phyloP scores from a whole-genome alignment of 1,139 yeast genomes.

The Yamadazyma dendronema region DNA sequence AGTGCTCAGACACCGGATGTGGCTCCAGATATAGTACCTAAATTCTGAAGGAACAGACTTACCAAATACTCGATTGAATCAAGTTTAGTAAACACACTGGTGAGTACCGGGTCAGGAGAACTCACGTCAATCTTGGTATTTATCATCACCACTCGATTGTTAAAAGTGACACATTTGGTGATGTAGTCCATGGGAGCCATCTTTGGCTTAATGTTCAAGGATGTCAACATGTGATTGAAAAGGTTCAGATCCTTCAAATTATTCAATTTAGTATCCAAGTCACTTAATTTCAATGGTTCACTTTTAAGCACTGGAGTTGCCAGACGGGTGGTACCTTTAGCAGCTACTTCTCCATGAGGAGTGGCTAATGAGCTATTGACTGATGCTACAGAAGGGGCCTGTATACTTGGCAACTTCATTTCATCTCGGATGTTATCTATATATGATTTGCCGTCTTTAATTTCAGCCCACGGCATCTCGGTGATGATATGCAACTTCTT shows the following conservation, averaged over 20 bases:
- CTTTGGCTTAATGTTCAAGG: constrained; percentile 31
- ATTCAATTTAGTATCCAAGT: constrained; percentile 11
- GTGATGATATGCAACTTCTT: constrained; percentile 36
- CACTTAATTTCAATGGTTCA: constrained; percentile 12
- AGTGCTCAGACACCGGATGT: not conserved
- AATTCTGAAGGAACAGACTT: constrained; percentile 24
- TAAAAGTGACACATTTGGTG: constrained; percentile 44
- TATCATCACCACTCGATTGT: constrained; percentile 42
- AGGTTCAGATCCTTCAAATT: constrained; percentile 11
- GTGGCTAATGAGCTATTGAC: too few relatives aligned
- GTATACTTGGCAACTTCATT: constrained; percentile 32
- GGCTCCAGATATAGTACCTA: constrained; percentile 10
- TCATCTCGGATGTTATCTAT: constrained; percentile 44
- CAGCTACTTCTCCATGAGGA: too few relatives aligned
- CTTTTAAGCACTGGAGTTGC: constrained; percentile 7
- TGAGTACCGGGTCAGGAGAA: constrained; percentile 44
- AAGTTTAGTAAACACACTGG: constrained; percentile 44
- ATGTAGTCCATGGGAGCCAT: constrained; percentile 42
- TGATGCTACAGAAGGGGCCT: too few relatives aligned
- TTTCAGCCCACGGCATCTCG: constrained; percentile 44
- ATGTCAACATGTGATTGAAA: constrained; percentile 27
- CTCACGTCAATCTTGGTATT: constrained; percentile 43
- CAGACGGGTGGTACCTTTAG: not conserved
- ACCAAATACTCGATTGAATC: constrained; percentile 43
- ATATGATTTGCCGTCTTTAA: constrained; percentile 36